Percentiles rank a stretch among this genome's conserved stretches.
Conservation (phyloP, 1,284 basidiomycete genomes). For the Sphagnurus paluster region DNA sequence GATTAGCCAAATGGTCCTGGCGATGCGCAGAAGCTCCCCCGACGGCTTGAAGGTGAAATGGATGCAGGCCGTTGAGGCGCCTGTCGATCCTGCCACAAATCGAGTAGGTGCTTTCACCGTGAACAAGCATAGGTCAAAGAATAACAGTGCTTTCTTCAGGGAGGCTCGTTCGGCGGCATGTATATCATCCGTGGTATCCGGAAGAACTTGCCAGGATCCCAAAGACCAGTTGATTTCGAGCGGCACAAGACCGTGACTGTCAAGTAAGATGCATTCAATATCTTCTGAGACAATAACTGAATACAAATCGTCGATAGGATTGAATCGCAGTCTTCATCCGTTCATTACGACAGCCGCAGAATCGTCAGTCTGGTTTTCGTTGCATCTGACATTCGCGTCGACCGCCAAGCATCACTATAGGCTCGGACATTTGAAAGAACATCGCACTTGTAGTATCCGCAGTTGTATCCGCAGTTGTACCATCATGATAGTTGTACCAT, state of each 20-base stretch:
- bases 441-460: too few species aligned
- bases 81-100: conserved; percentile 39
- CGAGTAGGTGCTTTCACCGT: conserved; percentile 35
- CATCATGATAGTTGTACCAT: too few species aligned
- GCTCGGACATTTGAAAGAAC: too few species aligned
- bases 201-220: conserved; percentile 36
- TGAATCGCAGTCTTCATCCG: conserved; percentile 42
- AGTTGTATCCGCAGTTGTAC: too few species aligned
- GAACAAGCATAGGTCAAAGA: background rate
- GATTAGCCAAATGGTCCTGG: conserved; percentile 44
- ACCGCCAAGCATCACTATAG: conserved; percentile 27
- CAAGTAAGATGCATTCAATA: conserved; percentile 36
- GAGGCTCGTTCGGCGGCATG: conserved; percentile 50
- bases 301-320: conserved; percentile 35
- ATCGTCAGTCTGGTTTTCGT: conserved; percentile 51
- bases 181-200: conserved; percentile 54
- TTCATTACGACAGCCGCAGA: conserved; percentile 42
- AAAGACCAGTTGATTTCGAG: conserved; percentile 38
- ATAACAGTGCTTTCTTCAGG: conserved; percentile 28
- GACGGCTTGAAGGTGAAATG: conserved; percentile 46
- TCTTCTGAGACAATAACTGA: conserved; percentile 1
- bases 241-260: conserved; percentile 55
- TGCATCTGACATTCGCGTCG: conserved; percentile 41
- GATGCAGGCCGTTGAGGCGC: conserved; percentile 46
- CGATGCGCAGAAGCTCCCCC: conserved; percentile 43